Conservation (phyloP, 805 yeast genomes). For the Dipodascus geniculatus region DNA sequence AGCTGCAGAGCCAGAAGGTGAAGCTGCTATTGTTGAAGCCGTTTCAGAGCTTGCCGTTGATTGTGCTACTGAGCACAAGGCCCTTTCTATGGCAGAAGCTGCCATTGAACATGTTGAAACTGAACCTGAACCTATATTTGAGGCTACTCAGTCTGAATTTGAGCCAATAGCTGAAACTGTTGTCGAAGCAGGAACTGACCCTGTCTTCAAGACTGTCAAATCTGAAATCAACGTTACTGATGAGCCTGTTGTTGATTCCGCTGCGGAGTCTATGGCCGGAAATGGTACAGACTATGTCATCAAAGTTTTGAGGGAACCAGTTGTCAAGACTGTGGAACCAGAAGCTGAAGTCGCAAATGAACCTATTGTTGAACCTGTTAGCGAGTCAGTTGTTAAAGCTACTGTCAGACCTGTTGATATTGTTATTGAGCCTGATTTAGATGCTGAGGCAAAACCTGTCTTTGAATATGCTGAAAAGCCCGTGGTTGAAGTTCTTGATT, state of each 20-base stretch:
- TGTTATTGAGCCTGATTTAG: too few species aligned
- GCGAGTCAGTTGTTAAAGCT: not conserved
- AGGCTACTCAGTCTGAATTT: not conserved
- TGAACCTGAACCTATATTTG: not conserved
- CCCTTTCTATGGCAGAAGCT: not conserved
- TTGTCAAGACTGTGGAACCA: not conserved
- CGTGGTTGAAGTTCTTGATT: not conserved
- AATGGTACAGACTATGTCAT: too few species aligned
- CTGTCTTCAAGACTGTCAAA: not conserved
- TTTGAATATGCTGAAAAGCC: not conserved
- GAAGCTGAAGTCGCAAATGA: not conserved
- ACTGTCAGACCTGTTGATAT: too few species aligned
- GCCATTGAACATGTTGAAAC: not conserved
- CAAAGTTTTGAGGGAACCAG: not conserved
- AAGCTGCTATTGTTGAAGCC: not conserved
- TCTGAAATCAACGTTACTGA: not conserved
- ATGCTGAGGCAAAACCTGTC: not conserved
- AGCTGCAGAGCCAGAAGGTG: not conserved
- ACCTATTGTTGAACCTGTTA: not conserved
- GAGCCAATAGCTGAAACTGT: not conserved
- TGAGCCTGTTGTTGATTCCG: not conserved
- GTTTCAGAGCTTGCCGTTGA: not conserved
- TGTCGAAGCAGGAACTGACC: not conserved
- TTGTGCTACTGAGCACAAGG: too few species aligned
- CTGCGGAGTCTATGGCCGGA: not conserved